Evolutionary conservation across 1,284 basidiomycete species (phyloP).

Genomic region (Phellinidium pouzarii): DNA sequence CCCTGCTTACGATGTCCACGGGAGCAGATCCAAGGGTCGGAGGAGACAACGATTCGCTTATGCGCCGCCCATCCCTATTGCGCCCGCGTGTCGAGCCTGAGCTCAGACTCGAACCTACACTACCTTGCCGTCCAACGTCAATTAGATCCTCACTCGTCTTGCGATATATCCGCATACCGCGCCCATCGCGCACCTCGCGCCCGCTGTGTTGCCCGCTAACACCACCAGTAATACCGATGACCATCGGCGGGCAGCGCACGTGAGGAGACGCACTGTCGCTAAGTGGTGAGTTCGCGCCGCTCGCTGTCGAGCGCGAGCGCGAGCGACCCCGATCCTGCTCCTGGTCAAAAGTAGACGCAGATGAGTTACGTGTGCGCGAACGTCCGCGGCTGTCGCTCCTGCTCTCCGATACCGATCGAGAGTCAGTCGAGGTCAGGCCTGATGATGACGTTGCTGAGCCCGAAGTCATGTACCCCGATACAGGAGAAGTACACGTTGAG

Average conservation of each 20-base stretch:
- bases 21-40: slow-evolving; percentile 4
- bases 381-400: slow-evolving; percentile 15
- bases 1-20: not conserved
- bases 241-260: slow-evolving; percentile 1
- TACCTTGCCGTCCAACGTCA: not conserved
- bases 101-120: no score
- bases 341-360: slow-evolving; percentile 10
- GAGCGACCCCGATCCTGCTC: slow-evolving; percentile 16
- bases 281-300: slow-evolving; percentile 16
- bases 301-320: slow-evolving; percentile 12
- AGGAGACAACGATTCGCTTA: slow-evolving; percentile 14
- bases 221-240: slow-evolving; percentile 7
- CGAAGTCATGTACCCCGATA: slow-evolving; percentile 4
- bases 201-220: slow-evolving; percentile 11
- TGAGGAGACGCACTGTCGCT: slow-evolving; percentile 13
- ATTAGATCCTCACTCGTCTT: slow-evolving; percentile 20
- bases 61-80: slow-evolving; percentile 12
- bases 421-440: not conserved
- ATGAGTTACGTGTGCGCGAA: slow-evolving; percentile 17
- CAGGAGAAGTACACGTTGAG: slow-evolving; percentile 7
- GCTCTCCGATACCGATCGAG: slow-evolving; percentile 15
- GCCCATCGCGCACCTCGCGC: slow-evolving; percentile 17
- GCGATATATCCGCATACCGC: slow-evolving; percentile 15
- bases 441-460: slow-evolving; percentile 15
- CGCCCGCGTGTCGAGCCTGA: slow-evolving; percentile 3